phyloP scores from a whole-genome alignment of 1,139 yeast genomes.

The Debaryomycetaceae sp. region DNA sequence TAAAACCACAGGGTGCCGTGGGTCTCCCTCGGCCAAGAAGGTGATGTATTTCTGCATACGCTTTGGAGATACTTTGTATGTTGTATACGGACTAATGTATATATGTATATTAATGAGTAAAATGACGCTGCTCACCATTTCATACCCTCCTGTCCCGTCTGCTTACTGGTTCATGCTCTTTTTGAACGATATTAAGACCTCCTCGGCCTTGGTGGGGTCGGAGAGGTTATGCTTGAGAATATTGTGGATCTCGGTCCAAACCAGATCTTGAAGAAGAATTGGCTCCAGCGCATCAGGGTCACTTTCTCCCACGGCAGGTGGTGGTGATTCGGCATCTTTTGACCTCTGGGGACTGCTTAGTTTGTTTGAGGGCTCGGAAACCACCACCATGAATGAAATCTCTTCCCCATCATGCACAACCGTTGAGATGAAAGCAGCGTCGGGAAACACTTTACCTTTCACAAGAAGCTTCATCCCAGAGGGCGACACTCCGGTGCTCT shows the following conservation, averaged over 20 bases:
- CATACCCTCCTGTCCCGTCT: not conserved
- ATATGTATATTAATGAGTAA: too few species aligned
- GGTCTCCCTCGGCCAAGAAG: not conserved
- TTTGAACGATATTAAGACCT: constrained; percentile 34
- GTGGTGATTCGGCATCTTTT: not conserved
- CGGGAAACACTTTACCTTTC: constrained; percentile 45
- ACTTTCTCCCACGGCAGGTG: constrained; percentile 9
- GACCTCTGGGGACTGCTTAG: not conserved
- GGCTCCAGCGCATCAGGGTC: constrained; percentile 17
- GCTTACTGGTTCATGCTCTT: constrained; percentile 4
- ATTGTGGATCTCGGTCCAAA: constrained; percentile 32
- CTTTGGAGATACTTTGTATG: too few species aligned
- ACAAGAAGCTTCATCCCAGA: constrained; percentile 35
- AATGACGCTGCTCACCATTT: too few species aligned
- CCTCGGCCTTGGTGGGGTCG: constrained; percentile 19
- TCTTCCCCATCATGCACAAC: constrained; percentile 17
- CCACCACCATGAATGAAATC: constrained; percentile 37
- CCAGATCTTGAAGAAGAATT: constrained; percentile 13
- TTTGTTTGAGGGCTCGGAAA: constrained; percentile 18
- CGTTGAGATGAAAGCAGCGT: constrained; percentile 25
- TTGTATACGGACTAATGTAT: too few species aligned
- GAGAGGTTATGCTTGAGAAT: constrained; percentile 31
- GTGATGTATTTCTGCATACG: not conserved
- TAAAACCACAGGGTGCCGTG: not conserved
- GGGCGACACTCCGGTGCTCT: constrained; percentile 22